Percentiles rank a stretch among this genome's conserved stretches.
phyloP scores from a whole-genome alignment of 2,329 filamentous ascomycete genomes.

The Helminthosporium solani region DNA sequence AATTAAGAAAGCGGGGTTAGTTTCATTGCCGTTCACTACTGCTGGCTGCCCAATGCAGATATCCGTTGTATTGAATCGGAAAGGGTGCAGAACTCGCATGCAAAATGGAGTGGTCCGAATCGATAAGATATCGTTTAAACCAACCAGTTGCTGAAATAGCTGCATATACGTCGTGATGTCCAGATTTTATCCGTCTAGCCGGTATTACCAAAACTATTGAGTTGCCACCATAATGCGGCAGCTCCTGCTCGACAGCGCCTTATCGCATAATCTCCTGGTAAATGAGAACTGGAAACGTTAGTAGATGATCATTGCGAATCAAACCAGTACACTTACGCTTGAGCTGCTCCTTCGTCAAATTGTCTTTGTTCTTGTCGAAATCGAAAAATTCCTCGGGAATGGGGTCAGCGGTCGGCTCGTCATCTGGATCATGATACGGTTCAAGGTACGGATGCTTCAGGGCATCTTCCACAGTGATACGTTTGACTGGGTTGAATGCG shows the following conservation, averaged over 20 bases:
- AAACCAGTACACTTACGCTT: conserved; percentile 62
- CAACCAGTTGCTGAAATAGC: conserved; percentile 27
- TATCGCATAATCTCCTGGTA: conserved; percentile 93
- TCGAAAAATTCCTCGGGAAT: conserved; percentile 99
- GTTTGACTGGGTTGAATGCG: conserved; percentile 97
- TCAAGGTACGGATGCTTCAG: conserved; percentile 97
- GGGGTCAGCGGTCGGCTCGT: conserved; percentile 93
- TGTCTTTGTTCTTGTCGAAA: conserved; percentile 99
- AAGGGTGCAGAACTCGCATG: conserved; percentile 1
- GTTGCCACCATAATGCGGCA: conserved; percentile 9
- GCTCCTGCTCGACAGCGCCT: conserved; percentile 21
- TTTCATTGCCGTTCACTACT: conserved; percentile 2
- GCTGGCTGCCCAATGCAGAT: conserved; percentile 2
- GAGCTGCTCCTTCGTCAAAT: conserved; percentile 94
- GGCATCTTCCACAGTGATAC: conserved; percentile 96
- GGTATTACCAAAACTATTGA: conserved; percentile 1
- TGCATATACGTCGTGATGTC: conserved; percentile 9
- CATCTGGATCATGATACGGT: conserved; percentile 97
- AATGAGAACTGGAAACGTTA: conserved; percentile 65
- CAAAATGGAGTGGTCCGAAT: conserved; percentile 6
- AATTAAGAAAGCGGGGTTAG: conserved; percentile 6
- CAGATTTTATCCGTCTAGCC: background rate
- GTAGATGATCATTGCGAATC: background rate
- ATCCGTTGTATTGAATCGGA: conserved; percentile 4
- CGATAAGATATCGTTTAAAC: conserved; percentile 21